phyloP scores from a whole-genome alignment of 805 yeast genomes.

The Yarrowia alimentaria region DNA sequence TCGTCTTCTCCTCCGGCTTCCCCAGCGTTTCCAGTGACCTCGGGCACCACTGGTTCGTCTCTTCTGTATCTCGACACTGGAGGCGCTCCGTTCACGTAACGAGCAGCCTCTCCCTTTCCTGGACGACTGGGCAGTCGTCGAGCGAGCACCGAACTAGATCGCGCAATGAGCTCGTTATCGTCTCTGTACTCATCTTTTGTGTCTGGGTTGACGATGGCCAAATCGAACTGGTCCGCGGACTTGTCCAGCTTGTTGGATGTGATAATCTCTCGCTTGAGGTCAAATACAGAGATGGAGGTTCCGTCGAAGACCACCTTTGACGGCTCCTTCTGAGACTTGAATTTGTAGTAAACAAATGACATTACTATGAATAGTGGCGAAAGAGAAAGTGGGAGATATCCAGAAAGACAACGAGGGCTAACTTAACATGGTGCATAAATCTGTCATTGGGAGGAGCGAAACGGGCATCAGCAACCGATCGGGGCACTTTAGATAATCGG shows the following conservation, averaged over 20 bases:
- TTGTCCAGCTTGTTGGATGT: constrained; percentile 74
- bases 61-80: constrained; percentile 40
- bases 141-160: constrained; percentile 81
- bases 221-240: constrained; percentile 74
- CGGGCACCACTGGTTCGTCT: constrained; percentile 39
- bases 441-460: too few species aligned
- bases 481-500: too few species aligned
- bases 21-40: not conserved
- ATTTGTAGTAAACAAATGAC: constrained; percentile 81
- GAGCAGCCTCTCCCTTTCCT: constrained; percentile 54
- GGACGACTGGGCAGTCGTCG: constrained; percentile 64
- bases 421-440: too few species aligned
- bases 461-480: too few species aligned
- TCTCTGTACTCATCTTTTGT: constrained; percentile 74
- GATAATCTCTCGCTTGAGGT: constrained; percentile 86
- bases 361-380: too few species aligned
- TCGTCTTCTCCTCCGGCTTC: constrained; percentile 64
- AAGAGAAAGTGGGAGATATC: too few species aligned
- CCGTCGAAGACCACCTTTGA: constrained; percentile 88
- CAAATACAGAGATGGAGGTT: constrained; percentile 93
- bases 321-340: constrained; percentile 77
- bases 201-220: constrained; percentile 68
- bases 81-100: constrained; percentile 57
- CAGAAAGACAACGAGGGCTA: too few species aligned
- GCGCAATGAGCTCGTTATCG: constrained; percentile 86